phyloP scores from a whole-genome alignment of 75 land plant genomes.

The Picea glauca region DNA sequence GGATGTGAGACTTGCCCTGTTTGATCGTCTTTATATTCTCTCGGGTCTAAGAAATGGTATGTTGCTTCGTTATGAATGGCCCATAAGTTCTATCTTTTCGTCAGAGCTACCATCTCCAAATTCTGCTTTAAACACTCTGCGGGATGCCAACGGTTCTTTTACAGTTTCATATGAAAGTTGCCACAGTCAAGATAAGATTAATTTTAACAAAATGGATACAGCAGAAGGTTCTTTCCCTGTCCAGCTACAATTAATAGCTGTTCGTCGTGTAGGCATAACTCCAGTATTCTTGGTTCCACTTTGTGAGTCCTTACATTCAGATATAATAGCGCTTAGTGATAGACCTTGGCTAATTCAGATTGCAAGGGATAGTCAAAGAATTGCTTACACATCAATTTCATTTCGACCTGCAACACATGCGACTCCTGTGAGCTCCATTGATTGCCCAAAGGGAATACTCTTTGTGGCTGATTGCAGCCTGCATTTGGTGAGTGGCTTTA shows the following conservation, averaged over 20 bases:
- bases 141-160: slow-evolving; percentile 1
- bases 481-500: slow-evolving; percentile 65
- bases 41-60: slow-evolving; percentile 94
- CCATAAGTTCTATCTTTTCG: slow-evolving; percentile 22
- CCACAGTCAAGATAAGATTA: not conserved
- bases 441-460: slow-evolving; percentile 85
- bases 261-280: slow-evolving; percentile 80
- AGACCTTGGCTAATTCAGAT: slow-evolving; percentile 95
- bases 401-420: slow-evolving; percentile 93
- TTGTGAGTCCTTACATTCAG: slow-evolving; percentile 63
- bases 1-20: slow-evolving; percentile 83
- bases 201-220: slow-evolving; percentile 13
- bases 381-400: slow-evolving; percentile 90
- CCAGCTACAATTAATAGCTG: slow-evolving; percentile 74
- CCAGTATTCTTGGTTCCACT: slow-evolving; percentile 89
- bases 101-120: slow-evolving; percentile 4
- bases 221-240: slow-evolving; percentile 27
- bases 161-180: slow-evolving; percentile 3
- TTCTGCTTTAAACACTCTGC: not conserved
- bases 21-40: slow-evolving; percentile 79
- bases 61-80: slow-evolving; percentile 97
- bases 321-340: slow-evolving; percentile 91
- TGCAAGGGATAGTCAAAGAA: slow-evolving; percentile 80
- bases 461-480: slow-evolving; percentile 91
- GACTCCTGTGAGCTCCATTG: slow-evolving; percentile 73